A percentile compares a stretch with the other conserved stretches of the same genome.
Evolutionary conservation across 176 grass and related monocot genomes (phyloP).

Genomic region (Tillandsia leiboldiana): DNA sequence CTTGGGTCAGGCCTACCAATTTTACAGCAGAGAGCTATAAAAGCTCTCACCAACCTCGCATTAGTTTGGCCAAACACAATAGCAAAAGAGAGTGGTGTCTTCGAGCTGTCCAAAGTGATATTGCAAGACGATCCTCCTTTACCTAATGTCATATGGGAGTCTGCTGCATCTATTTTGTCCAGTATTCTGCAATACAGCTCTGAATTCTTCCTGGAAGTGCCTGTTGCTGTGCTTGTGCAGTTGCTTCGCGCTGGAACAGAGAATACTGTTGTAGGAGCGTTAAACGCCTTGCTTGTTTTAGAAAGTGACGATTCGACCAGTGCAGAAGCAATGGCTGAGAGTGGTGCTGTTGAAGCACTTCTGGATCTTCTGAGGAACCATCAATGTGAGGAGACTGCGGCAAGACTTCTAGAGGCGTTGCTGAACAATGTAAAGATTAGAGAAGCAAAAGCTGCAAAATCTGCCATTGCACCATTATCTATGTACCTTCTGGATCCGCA

Average conservation of each 20-base stretch:
- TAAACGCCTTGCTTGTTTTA: conserved; percentile 95
- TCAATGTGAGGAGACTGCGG: conserved; percentile 97
- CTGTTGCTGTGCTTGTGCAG: conserved; percentile 90
- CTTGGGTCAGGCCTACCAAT: conserved; percentile 81
- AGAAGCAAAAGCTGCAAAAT: conserved; percentile 92
- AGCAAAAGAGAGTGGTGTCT: conserved; percentile 95
- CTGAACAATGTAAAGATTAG: conserved; percentile 98
- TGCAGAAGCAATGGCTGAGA: conserved; percentile 97
- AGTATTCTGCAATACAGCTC: conserved; percentile 99
- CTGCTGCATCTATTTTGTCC: conserved; percentile 83
- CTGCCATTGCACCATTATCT: conserved; percentile 93
- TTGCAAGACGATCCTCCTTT: conserved; percentile 85
- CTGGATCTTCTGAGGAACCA: conserved; percentile 83
- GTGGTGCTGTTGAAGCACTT: conserved; percentile 88
- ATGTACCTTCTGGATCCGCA: conserved; percentile 99
- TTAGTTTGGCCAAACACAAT: conserved; percentile 98
- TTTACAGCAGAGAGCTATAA: conserved; percentile 93
- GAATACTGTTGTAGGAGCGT: conserved; percentile 77
- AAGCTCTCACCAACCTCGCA: conserved; percentile 82
- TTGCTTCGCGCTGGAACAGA: conserved; percentile 87
- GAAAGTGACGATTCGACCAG: conserved; percentile 99
- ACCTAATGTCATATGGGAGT: conserved; percentile 97
- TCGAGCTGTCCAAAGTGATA: conserved; percentile 91
- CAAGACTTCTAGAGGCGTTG: conserved; percentile 90
- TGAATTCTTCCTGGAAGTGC: conserved; percentile 95